Percentiles rank a stretch among this genome's conserved stretches.
Conservation (phyloP, 2,329 filamentous ascomycete species). For the Fusarium longipes region DNA sequence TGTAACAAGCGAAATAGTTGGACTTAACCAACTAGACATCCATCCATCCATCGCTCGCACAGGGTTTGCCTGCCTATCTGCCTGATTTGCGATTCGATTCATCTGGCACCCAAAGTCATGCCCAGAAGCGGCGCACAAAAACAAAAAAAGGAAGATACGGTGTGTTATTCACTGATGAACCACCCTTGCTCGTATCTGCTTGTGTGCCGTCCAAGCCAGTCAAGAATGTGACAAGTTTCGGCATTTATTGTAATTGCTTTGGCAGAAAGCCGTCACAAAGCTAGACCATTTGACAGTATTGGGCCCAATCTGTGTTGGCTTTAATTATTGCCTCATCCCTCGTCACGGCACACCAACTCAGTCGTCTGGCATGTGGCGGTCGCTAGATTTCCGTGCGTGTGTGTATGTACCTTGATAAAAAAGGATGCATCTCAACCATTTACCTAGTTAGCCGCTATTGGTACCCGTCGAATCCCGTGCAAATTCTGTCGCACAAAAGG, state of each 20-base stretch:
- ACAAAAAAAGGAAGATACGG: constrained; percentile 37
- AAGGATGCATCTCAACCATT: constrained; percentile 31
- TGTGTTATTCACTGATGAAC: constrained; percentile 31
- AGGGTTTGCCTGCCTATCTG: constrained; percentile 4
- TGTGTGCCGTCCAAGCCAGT: constrained; percentile 14
- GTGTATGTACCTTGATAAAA: constrained; percentile 26
- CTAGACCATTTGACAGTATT: constrained; percentile 6
- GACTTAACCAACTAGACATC: constrained; percentile 12
- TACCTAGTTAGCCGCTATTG: constrained; percentile 29
- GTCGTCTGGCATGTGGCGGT: constrained; percentile 41
- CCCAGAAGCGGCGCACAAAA: constrained; percentile 28
- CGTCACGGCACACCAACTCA: constrained; percentile 27
- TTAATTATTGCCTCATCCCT: constrained; percentile 30
- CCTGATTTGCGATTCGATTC: constrained; percentile 31
- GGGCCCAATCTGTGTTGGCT: constrained; percentile 17
- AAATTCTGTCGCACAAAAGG: constrained; percentile 36
- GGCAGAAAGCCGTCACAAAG: neutral
- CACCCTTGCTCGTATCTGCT: constrained; percentile 8
- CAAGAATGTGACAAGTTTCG: constrained; percentile 34
- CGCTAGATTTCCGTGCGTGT: constrained; percentile 36
- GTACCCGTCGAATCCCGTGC: constrained; percentile 38
- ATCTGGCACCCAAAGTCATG: constrained; percentile 18
- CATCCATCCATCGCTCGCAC: constrained; percentile 25
- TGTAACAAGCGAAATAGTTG: constrained; percentile 34
- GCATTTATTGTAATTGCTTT: constrained; percentile 19